Evolutionary conservation across 2,329 filamentous ascomycete genomes (phyloP), one percentile per base, ranked within the genome.

Genomic region (Fusarium sp.): DNA sequence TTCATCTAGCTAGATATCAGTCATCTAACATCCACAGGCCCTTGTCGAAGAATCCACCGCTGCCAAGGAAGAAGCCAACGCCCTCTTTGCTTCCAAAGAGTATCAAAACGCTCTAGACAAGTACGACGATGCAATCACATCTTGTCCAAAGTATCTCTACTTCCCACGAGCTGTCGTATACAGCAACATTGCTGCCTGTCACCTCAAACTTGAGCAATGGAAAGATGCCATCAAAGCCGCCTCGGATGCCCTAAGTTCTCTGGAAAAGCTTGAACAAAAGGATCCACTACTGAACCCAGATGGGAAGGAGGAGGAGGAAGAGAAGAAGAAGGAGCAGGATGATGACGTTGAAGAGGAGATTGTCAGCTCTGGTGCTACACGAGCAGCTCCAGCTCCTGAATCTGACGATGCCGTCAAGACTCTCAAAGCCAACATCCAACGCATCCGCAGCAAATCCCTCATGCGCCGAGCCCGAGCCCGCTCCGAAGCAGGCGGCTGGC

Each of bases 131-230:
- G 94, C 96, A 20, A 84, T 96, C 3, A 85, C 88, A 11, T 86
- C 89, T 7, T 94, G 93, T 74, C 95, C 95, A 2, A 90, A 88
- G 69, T 96, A 97, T 77, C 87, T 97, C 25, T 89, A 95, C 77
- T 97, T 93, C 81, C 93, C 97, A 73, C 85, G 95, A 67, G 93
- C 94, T 25, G 92, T 98, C 9, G 84, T 98, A 6, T 89, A 90
- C 64, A 93, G 91, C 77, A 98, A 98, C 81, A 90, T 97, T 70
- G 87, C 95, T 2, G 95, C 94, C 9, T 97, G 93, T 77, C 89
- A 97, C 74, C 79, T 98, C 59, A 96, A 96, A 77, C 83, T 96
- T 3, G 85, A 89, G 65, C 90, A 95, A 66, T 97, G 93, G 92
- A 93, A 94, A 71, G 89, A 92, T 29, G 92, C 93, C 9, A 86